Conservation (phyloP, 2,329 filamentous ascomycete genomes). For the Juglanconis sp. region DNA sequence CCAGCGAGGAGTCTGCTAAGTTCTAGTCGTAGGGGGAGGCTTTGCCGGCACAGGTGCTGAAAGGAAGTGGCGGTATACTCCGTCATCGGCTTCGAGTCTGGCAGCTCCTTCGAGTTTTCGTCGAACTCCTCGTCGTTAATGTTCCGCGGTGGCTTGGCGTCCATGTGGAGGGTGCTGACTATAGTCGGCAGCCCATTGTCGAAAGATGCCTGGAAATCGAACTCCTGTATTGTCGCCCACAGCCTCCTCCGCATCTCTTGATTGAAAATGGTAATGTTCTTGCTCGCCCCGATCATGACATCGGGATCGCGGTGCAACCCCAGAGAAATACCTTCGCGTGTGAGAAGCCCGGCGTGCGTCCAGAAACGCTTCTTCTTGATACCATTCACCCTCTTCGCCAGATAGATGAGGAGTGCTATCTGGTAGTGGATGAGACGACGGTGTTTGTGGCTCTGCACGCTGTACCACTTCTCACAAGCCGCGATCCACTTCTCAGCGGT, state of each 20-base stretch:
- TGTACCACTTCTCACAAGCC: slow-evolving; percentile 52
- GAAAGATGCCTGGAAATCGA: slow-evolving; percentile 60
- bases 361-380: slow-evolving; percentile 65
- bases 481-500: slow-evolving; percentile 55
- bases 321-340: slow-evolving; percentile 56
- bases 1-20: slow-evolving; percentile 55
- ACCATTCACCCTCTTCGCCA: slow-evolving; percentile 59
- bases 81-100: slow-evolving; percentile 46
- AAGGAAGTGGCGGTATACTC: slow-evolving; percentile 60
- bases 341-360: slow-evolving; percentile 53
- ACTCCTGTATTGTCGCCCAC: slow-evolving; percentile 60
- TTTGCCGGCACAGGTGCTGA: slow-evolving; percentile 55
- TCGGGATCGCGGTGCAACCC: slow-evolving; percentile 59
- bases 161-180: slow-evolving; percentile 53
- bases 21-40: slow-evolving; percentile 53
- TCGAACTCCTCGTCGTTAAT: slow-evolving; percentile 57
- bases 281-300: slow-evolving; percentile 45
- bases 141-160: slow-evolving; percentile 54
- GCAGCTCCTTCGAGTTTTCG: slow-evolving; percentile 48
- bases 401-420: slow-evolving; percentile 56
- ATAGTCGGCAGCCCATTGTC: slow-evolving; percentile 59
- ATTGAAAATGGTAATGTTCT: slow-evolving; percentile 52
- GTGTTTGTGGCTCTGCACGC: slow-evolving; percentile 58
- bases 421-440: slow-evolving; percentile 59
- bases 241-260: slow-evolving; percentile 60